These are phyloP conservation scores for Phytophthora tentaculata DNA, from an alignment of 352 stramenopile species.

Conservation along the genomic window DNA sequence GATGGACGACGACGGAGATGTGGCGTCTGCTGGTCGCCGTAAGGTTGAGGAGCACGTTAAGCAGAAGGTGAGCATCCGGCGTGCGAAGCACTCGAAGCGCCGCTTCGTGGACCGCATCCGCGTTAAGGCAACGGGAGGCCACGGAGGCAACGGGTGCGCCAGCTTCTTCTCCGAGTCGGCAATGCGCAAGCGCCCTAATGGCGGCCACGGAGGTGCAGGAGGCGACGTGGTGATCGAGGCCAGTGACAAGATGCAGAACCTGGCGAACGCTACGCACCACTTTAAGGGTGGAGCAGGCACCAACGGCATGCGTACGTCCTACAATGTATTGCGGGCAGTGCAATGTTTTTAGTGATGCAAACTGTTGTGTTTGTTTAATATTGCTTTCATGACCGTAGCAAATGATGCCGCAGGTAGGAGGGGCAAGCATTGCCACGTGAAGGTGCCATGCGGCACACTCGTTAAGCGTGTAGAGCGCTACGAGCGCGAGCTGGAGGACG, in stretches of 20 bases:
- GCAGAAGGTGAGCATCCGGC: constrained; percentile 84
- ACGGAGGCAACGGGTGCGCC: constrained; percentile 89
- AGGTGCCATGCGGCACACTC: constrained; percentile 87
- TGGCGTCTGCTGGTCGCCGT: constrained; percentile 35
- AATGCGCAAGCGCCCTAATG: constrained; percentile 82
- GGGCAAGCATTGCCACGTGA: constrained; percentile 83
- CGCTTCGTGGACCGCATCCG: constrained; percentile 92
- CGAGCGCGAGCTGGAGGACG: constrained; percentile 75
- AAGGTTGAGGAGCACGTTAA: constrained; percentile 86
- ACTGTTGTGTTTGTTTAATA: constrained; percentile 5
- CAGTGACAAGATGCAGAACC: constrained; percentile 80
- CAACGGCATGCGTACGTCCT: constrained; percentile 86
- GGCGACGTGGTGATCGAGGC: constrained; percentile 83
- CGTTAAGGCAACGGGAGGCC: constrained; percentile 87
- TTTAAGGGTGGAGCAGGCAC: constrained; percentile 78
- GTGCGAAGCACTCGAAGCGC: constrained; percentile 87
- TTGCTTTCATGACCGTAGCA: constrained; percentile 38
- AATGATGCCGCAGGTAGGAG: constrained; percentile 79
- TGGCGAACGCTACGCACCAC: constrained; percentile 85
- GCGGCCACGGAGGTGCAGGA: constrained; percentile 83
- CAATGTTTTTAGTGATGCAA: constrained; percentile 10
- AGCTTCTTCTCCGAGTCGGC: constrained; percentile 88
- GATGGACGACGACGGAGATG: constrained; percentile 35
- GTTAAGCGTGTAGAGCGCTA: constrained; percentile 88
- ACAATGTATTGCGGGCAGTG: constrained; percentile 1